A percentile compares a stretch with the other conserved stretches of the same genome.
Evolutionary conservation across 345 rosid genomes (phyloP).

Genomic region (Bruguiera sexangula): DNA sequence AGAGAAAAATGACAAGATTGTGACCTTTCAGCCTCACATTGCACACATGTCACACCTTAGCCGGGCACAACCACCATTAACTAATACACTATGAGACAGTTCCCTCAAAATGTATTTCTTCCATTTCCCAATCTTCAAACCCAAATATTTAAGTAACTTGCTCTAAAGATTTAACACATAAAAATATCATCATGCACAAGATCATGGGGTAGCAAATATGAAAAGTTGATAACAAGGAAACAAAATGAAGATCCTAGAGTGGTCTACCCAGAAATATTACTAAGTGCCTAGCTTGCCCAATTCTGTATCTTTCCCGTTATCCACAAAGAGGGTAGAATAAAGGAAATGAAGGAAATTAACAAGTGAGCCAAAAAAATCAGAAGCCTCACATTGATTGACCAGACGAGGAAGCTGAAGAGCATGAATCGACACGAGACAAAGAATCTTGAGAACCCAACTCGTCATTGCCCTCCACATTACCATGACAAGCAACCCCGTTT

Average conservation of each 20-base stretch:
- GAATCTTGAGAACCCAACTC: slow-evolving; percentile 24
- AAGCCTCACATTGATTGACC: slow-evolving; percentile 60
- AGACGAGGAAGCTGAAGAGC: slow-evolving; percentile 39
- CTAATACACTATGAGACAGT: background rate
- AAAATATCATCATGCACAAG: background rate
- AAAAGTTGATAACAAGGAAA: background rate
- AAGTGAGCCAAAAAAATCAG: slow-evolving; percentile 17
- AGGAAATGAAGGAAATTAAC: background rate
- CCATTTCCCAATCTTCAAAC: too few species aligned
- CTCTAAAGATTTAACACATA: background rate
- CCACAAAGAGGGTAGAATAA: slow-evolving; percentile 8
- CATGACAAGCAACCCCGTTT: slow-evolving; percentile 13
- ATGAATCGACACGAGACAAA: slow-evolving; percentile 23
- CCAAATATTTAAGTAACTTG: too few species aligned
- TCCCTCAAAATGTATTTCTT: background rate
- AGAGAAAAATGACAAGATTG: slow-evolving; percentile 3
- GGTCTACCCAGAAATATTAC: too few species aligned
- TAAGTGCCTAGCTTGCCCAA: too few species aligned
- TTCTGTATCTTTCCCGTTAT: background rate
- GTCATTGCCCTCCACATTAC: slow-evolving; percentile 14
- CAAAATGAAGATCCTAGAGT: background rate
- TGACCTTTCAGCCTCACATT: slow-evolving; percentile 5
- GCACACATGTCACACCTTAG: slow-evolving; percentile 1
- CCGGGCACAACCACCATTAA: background rate
- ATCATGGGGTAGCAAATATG: background rate